Evolutionary conservation across 441 rosid genomes (phyloP).

Genomic region (Hura crepitans): DNA sequence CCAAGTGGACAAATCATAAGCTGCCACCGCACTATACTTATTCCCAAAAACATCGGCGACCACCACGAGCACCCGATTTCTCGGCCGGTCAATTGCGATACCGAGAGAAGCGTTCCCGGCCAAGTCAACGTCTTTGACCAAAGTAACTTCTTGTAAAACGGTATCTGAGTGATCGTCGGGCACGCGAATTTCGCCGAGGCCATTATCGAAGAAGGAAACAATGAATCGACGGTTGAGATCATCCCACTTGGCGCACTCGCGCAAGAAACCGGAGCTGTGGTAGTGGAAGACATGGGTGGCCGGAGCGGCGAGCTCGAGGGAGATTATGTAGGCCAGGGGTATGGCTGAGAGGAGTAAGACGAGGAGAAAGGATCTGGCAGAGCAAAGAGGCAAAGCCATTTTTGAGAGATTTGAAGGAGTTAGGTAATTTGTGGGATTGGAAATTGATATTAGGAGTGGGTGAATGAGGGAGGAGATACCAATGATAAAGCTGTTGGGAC

Average conservation of each 20-base stretch:
- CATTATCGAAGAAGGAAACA: constrained; percentile 73
- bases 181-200: constrained; percentile 58
- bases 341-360: constrained; percentile 59
- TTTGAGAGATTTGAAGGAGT: background rate
- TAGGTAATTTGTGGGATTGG: background rate
- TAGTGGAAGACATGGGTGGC: constrained; percentile 62
- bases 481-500: background rate
- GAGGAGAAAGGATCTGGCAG: constrained; percentile 32
- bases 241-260: constrained; percentile 95
- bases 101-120: constrained; percentile 70
- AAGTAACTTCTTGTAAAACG: constrained; percentile 45
- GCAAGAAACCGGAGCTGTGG: constrained; percentile 63
- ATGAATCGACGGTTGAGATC: constrained; percentile 57
- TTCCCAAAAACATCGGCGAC: constrained; percentile 55
- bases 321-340: constrained; percentile 59
- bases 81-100: constrained; percentile 49
- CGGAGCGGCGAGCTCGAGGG: constrained; percentile 50
- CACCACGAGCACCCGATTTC: constrained; percentile 70
- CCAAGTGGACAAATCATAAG: constrained; percentile 83
- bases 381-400: constrained; percentile 39
- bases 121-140: constrained; percentile 64
- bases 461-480: background rate
- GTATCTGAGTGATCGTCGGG: constrained; percentile 29
- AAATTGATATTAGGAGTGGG: background rate
- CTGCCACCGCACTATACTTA: constrained; percentile 54